Percentiles rank a stretch among this genome's conserved stretches.
Evolutionary conservation across 371 early-diverging fungal genomes (phyloP).

Genomic region (Haplosporangium sp.): DNA sequence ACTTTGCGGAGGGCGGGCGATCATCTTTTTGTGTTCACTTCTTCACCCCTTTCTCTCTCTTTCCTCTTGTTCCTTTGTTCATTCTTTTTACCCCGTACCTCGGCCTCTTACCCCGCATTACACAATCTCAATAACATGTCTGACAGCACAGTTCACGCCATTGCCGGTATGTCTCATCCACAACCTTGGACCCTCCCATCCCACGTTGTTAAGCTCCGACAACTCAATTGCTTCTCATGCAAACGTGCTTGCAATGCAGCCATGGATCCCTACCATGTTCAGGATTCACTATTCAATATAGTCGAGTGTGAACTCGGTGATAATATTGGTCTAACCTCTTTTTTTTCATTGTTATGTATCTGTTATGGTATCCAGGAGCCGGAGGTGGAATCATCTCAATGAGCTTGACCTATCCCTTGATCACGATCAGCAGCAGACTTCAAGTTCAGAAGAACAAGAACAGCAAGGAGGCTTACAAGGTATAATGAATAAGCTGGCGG

Average conservation of each 20-base stretch:
- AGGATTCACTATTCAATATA: too few species aligned
- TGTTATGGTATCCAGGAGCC: constrained; percentile 73
- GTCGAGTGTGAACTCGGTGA: too few species aligned
- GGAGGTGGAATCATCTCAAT: constrained; percentile 96
- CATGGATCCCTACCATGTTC: too few species aligned
- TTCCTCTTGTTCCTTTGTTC: not conserved
- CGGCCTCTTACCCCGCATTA: too few species aligned
- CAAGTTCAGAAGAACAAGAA: constrained; percentile 85
- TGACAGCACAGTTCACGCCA: constrained; percentile 94
- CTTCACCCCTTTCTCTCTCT: constrained; percentile 1
- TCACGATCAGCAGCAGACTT: constrained; percentile 90
- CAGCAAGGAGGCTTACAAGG: constrained; percentile 73
- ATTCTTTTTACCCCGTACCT: too few species aligned
- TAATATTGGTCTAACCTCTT: too few species aligned
- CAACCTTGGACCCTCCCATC: not conserved
- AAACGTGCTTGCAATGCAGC: too few species aligned
- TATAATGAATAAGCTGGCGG: constrained; percentile 28
- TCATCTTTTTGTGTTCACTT: too few species aligned
- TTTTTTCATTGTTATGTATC: not conserved
- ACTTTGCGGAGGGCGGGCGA: too few species aligned
- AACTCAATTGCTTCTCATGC: too few species aligned
- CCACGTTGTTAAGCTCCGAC: too few species aligned
- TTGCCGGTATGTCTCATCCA: constrained; percentile 72
- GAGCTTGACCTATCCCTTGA: constrained; percentile 94
- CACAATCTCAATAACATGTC: constrained; percentile 68